These are phyloP conservation scores for Blastobotrys arbuscula DNA, from an alignment of 1,139 yeast species.

Conservation along the genomic window DNA sequence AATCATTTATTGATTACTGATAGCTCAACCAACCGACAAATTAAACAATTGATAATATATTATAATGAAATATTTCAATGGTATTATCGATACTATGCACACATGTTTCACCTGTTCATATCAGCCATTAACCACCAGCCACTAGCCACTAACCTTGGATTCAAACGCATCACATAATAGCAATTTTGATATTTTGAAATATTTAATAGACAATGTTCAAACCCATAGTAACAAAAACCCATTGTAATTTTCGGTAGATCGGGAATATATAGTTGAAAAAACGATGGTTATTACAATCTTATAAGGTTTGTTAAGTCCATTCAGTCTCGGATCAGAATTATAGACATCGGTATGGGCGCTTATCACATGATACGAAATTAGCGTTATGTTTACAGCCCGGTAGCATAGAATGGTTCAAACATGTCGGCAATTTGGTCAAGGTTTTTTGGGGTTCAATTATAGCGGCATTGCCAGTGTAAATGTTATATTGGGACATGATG, in stretches of 20 bases:
- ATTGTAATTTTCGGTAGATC: constrained; percentile 36
- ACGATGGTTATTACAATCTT: constrained; percentile 26
- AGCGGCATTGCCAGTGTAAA: constrained; percentile 33
- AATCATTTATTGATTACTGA: too few relatives aligned
- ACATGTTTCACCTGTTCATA: too few relatives aligned
- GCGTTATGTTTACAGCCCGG: constrained; percentile 37
- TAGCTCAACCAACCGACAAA: too few relatives aligned
- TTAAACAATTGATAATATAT: too few relatives aligned
- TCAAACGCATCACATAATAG: too few relatives aligned
- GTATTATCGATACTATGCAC: too few relatives aligned
- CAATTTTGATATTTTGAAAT: too few relatives aligned
- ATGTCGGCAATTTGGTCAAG: constrained; percentile 38
- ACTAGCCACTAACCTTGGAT: too few relatives aligned
- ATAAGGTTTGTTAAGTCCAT: constrained; percentile 35
- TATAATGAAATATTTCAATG: too few relatives aligned
- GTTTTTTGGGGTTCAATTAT: constrained; percentile 39
- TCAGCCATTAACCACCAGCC: too few relatives aligned
- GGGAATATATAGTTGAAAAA: constrained; percentile 33
- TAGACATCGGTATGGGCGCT: constrained; percentile 35
- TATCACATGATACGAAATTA: constrained; percentile 32
- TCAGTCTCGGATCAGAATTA: constrained; percentile 30
- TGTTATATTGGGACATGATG: constrained; percentile 35
- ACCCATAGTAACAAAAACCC: constrained; percentile 22
- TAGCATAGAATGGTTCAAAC: constrained; percentile 38
- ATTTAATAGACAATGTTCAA: too few relatives aligned